Percentiles rank a stretch among this genome's conserved stretches.
These are phyloP conservation scores for Monosporascus sp. DNA, from an alignment of 2,329 filamentous ascomycete species.

Conservation along the genomic window DNA sequence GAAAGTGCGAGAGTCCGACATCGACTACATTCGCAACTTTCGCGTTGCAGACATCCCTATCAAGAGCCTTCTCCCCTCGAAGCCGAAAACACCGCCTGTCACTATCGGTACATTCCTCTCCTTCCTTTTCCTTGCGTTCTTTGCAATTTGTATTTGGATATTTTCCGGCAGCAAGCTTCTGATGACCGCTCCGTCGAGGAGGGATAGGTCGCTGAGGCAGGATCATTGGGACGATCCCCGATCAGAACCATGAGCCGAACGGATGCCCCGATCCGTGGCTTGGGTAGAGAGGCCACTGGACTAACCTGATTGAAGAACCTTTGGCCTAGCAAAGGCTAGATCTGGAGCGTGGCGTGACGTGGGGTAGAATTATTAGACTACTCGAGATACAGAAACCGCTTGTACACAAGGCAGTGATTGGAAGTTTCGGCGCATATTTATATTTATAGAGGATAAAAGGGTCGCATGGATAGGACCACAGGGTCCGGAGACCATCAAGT, in stretches of 20 bases:
- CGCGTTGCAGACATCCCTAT: constrained; percentile 29
- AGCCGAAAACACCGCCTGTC: neutral
- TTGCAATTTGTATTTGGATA: constrained; percentile 12
- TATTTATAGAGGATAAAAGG: constrained; percentile 1
- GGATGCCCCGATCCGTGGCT: neutral
- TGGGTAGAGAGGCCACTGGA: neutral
- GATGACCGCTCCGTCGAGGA: constrained; percentile 3
- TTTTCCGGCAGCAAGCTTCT: constrained; percentile 8
- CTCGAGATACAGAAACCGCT: neutral
- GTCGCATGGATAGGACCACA: constrained; percentile 22
- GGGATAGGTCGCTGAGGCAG: neutral
- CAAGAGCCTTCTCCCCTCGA: neutral
- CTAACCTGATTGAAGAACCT: neutral
- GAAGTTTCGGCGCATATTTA: constrained; percentile 10
- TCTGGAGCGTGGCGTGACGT: neutral
- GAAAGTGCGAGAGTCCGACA: constrained; percentile 55
- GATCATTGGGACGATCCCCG: neutral
- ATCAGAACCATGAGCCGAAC: neutral
- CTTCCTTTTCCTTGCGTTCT: constrained; percentile 10
- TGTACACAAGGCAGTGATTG: constrained; percentile 3
- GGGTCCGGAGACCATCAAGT: constrained; percentile 44
- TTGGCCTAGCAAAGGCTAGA: neutral
- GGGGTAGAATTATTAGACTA: neutral
- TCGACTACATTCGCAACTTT: constrained; percentile 52
- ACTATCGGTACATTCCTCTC: constrained; percentile 8